phyloP scores from a whole-genome alignment of 805 yeast species.

The Candida mattraensis region DNA sequence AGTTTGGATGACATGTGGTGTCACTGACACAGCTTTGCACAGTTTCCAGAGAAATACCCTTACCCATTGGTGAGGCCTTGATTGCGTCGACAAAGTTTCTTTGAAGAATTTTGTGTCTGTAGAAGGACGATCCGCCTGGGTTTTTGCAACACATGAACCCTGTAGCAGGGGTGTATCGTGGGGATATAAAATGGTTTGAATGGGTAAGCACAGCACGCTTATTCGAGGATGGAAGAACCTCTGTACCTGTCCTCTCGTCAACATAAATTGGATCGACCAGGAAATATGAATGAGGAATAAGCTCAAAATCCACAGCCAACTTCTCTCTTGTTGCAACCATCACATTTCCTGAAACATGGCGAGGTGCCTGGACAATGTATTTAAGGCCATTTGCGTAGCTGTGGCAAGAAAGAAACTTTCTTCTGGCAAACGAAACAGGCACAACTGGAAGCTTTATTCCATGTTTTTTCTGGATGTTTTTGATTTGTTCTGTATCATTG shows the following conservation, averaged over 20 bases:
- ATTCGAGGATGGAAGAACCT: constrained; percentile 9
- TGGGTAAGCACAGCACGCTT: constrained; percentile 10
- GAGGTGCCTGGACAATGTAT: constrained; percentile 13
- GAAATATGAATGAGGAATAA: constrained; percentile 12
- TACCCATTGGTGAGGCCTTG: constrained; percentile 8
- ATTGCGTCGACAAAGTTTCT: constrained; percentile 8
- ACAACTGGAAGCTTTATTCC: constrained; percentile 10
- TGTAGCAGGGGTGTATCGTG: constrained; percentile 10
- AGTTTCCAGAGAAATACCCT: constrained; percentile 9
- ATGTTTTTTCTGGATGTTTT: constrained; percentile 3
- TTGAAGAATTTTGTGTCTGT: constrained; percentile 7
- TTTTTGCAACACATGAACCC: constrained; percentile 6
- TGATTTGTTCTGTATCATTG: constrained; percentile 2
- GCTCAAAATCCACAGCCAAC: constrained; percentile 8
- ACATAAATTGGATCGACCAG: constrained; percentile 10
- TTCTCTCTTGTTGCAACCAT: constrained; percentile 12
- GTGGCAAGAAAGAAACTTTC: constrained; percentile 12
- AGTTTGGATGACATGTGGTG: constrained; percentile 10
- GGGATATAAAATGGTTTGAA: constrained; percentile 10
- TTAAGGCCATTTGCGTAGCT: constrained; percentile 13
- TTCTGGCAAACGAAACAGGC: constrained; percentile 15
- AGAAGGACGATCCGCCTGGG: constrained; percentile 12
- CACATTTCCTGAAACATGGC: constrained; percentile 12
- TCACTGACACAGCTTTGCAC: constrained; percentile 8
- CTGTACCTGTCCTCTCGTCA: constrained; percentile 11